Base-by-base conservation (phyloP, 495 filamentous ascomycete genomes). In the Penicillium simplicissimum region DNA sequence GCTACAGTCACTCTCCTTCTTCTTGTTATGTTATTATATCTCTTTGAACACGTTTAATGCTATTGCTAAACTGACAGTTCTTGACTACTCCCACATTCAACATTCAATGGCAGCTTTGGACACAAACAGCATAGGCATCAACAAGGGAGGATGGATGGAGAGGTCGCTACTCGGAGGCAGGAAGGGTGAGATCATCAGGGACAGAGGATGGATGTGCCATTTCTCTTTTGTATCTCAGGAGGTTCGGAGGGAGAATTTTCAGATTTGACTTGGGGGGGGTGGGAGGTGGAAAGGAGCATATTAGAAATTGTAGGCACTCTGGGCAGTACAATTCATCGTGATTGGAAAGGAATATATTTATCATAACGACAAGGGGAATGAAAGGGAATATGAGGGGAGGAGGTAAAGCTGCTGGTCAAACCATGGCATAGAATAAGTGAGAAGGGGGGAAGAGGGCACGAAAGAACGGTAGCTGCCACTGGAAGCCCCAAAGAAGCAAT, bases 51-150 rank as follows among this genome's bases (percentile, higher is more conserved):
- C n/a, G 35, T 57, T 31, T 47, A 33, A 34, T 28, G 14, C 45
- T 19, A 43, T 57, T 1, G 68, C 69, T 66, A 85, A 82, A 82
- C 78, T 81, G 28, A 40, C 37, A 55, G 23, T 55, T 61, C 48
- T 65, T 55, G 25, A 47, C 63, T 61, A 60, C 49, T 55, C 13
- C 35, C 21, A 17, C 45, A 31, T 25, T 25, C 23, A 31, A 31
- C 28, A 3, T 49, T 49, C 21, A 47, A 43, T 19, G 48, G 34
- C 45, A 57, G 49, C 23, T 59, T 59, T 65, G 19, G 78, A 79
- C 17, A 82, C 80, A 1, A 74, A 82, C 57, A 21, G 42, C 70
- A 71, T 58, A 76, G 81, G 54, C 25, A 8, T 14, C 4, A 58
- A 63, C 53, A 45, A 55, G 61, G 66, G 64, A 67, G 58, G 66